phyloP scores from a whole-genome alignment of 495 filamentous ascomycete species.

The Rhizodiscina lignyota region DNA sequence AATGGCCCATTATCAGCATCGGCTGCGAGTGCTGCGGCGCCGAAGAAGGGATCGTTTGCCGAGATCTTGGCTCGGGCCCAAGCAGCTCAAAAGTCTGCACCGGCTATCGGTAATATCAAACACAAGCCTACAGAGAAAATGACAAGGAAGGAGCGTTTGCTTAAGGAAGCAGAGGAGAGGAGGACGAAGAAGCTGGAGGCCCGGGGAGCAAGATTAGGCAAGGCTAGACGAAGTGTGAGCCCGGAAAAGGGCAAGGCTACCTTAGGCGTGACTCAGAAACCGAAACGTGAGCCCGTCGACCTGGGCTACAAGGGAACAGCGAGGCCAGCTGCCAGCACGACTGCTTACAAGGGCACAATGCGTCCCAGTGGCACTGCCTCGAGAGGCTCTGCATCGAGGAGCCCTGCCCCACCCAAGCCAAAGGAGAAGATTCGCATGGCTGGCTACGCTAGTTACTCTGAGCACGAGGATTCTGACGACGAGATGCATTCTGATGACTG shows the following conservation, averaged over 20 bases:
- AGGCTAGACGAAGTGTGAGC: conserved; percentile 10
- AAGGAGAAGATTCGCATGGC: too few relatives aligned
- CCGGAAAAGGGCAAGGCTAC: conserved; percentile 18
- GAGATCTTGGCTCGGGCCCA: conserved; percentile 54
- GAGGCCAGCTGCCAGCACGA: conserved; percentile 18
- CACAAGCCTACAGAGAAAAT: conserved; percentile 28
- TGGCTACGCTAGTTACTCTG: conserved; percentile 12
- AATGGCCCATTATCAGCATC: too few relatives aligned
- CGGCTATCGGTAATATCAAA: conserved; percentile 22
- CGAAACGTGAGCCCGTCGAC: conserved; percentile 10
- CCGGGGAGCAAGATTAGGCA: background rate
- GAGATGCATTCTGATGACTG: conserved; percentile 42
- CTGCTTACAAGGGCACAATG: conserved; percentile 22
- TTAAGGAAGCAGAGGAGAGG: conserved; percentile 8
- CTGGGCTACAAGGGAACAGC: conserved; percentile 43
- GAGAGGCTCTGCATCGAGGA: too few relatives aligned
- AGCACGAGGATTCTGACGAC: conserved; percentile 20
- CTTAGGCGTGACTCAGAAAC: conserved; percentile 28
- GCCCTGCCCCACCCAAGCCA: too few relatives aligned
- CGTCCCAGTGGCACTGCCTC: too few relatives aligned
- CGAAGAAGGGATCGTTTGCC: conserved; percentile 48
- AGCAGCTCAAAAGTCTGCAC: conserved; percentile 26
- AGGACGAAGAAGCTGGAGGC: conserved; percentile 9
- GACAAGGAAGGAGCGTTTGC: conserved; percentile 17
- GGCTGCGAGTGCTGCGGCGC: too few relatives aligned